Percentiles rank a stretch among this genome's conserved stretches.
phyloP scores from a whole-genome alignment of 148 eudicot genomes.

The Vaccinium corymbosum region DNA sequence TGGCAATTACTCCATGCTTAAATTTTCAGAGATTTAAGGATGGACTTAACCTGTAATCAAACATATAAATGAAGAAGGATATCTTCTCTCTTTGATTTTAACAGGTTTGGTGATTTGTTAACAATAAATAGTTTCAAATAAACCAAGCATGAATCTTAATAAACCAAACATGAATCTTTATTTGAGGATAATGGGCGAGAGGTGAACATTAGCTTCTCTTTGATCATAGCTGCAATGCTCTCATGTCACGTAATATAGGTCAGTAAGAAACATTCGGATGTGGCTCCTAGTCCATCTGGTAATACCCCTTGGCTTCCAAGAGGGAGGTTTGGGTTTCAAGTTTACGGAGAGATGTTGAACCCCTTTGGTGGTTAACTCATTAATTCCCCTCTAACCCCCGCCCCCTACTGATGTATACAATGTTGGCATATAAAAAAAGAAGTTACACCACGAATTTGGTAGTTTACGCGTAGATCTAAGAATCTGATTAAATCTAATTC shows the following conservation, averaged over 20 bases:
- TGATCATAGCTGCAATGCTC: neutral
- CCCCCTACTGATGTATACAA: too few relatives aligned
- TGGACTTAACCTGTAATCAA: slow-evolving; percentile 4
- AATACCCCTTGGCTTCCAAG: too few relatives aligned
- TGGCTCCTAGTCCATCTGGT: too few relatives aligned
- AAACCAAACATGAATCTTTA: neutral
- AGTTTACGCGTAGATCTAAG: neutral
- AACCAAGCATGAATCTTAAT: neutral
- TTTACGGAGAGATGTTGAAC: too few relatives aligned
- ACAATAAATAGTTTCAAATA: neutral
- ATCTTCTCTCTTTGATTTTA: slow-evolving; percentile 17
- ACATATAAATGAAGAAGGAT: neutral
- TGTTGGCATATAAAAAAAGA: too few relatives aligned
- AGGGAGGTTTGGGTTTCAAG: too few relatives aligned
- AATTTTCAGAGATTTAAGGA: slow-evolving; percentile 6
- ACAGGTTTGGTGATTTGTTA: slow-evolving; percentile 19
- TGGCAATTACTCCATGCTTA: neutral
- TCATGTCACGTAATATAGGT: neutral
- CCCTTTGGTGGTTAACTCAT: too few relatives aligned
- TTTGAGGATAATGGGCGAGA: neutral
- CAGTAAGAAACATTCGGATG: neutral
- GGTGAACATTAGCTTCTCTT: neutral
- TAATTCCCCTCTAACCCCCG: too few relatives aligned
- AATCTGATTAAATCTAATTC: neutral
- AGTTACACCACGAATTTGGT: too few relatives aligned